Conservation (phyloP, 1,139 yeast species). For the Taphrina confusa region DNA sequence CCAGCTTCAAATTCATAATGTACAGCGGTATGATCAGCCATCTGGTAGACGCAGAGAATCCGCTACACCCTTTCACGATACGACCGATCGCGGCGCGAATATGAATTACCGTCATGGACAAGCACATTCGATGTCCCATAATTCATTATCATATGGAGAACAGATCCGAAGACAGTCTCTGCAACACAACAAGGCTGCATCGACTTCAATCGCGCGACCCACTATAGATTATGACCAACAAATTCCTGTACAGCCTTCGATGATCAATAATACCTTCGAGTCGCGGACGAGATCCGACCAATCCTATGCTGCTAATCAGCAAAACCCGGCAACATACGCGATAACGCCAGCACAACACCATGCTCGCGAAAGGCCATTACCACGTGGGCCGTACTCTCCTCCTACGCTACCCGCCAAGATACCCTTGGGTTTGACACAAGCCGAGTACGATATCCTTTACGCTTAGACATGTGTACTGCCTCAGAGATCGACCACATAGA, state of each 20-base stretch:
- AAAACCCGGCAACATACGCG: constrained; percentile 21
- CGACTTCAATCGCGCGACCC: not conserved
- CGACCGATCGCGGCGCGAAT: too few relatives aligned
- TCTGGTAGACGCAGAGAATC: not conserved
- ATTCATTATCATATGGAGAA: not conserved
- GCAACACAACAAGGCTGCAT: not conserved
- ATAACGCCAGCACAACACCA: constrained; percentile 21
- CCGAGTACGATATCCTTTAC: constrained; percentile 25
- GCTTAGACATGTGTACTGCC: too few relatives aligned
- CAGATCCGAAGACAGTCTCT: not conserved
- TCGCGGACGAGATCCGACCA: too few relatives aligned
- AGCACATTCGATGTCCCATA: not conserved
- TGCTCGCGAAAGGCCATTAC: constrained; percentile 12
- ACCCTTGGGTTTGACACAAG: constrained; percentile 29
- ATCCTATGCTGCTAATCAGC: too few relatives aligned
- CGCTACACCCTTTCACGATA: not conserved
- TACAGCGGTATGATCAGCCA: too few relatives aligned
- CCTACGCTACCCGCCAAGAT: constrained; percentile 27
- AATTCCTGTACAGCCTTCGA: too few relatives aligned
- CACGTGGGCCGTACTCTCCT: constrained; percentile 9
- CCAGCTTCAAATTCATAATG: not conserved
- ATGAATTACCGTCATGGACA: not conserved
- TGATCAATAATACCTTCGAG: too few relatives aligned
- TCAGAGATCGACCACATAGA: too few relatives aligned
- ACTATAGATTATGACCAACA: not conserved